Conservation (phyloP, 2,329 filamentous ascomycete genomes). For the Cercospora brassicicola region DNA sequence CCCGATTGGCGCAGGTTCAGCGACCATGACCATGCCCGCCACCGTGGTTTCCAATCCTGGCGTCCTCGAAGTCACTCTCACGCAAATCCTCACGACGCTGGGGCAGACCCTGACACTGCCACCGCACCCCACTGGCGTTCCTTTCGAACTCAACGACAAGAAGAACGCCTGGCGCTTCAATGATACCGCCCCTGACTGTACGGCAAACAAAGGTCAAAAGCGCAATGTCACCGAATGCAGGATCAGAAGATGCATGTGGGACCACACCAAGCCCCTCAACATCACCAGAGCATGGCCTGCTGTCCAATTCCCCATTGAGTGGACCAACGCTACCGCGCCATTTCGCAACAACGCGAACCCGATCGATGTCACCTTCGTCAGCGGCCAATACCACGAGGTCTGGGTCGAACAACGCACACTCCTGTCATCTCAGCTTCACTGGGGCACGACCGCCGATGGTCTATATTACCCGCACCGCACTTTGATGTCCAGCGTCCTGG, state of each 20-base stretch:
- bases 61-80: not conserved
- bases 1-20: not conserved
- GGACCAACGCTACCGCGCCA: conserved; percentile 16
- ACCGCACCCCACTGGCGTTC: not conserved
- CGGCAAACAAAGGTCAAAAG: not conserved
- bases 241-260: conserved; percentile 18
- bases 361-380: not conserved
- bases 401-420: not conserved
- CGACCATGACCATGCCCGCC: not conserved
- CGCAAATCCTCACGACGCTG: not conserved
- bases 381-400: not conserved
- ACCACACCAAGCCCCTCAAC: conserved; percentile 17
- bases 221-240: conserved; percentile 13
- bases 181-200: conserved; percentile 3
- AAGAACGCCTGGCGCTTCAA: conserved; percentile 2
- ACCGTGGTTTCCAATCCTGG: not conserved
- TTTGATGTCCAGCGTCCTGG: conserved; percentile 3
- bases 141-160: not conserved
- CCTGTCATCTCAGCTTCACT: conserved; percentile 1
- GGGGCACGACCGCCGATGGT: conserved; percentile 3
- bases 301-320: conserved; percentile 7
- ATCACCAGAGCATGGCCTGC: conserved; percentile 20
- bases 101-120: not conserved
- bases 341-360: not conserved
- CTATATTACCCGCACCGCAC: conserved; percentile 6